These are phyloP conservation scores for Zasmidium cellare DNA, from an alignment of 2,329 filamentous ascomycete species.

Conservation along the genomic window DNA sequence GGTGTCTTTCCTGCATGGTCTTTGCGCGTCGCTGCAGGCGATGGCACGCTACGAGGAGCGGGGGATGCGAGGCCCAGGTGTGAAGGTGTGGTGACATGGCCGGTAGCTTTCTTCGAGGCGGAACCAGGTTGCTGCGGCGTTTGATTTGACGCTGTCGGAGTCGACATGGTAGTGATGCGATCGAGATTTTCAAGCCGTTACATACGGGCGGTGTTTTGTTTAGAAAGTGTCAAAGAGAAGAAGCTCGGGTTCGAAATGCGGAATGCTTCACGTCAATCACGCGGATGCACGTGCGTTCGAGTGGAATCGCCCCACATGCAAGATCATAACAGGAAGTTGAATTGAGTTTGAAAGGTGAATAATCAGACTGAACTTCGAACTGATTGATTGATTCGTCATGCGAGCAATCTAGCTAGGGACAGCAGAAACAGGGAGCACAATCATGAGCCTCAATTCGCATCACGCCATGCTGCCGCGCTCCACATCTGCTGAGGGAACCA, in stretches of 20 bases:
- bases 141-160: slow-evolving; percentile 24
- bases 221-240: not conserved
- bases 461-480: not conserved
- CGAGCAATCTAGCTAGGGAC: not conserved
- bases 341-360: too few species aligned
- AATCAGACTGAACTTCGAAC: too few species aligned
- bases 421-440: not conserved
- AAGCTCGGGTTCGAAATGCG: not conserved
- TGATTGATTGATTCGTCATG: not conserved
- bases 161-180: slow-evolving; percentile 23
- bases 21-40: slow-evolving; percentile 28
- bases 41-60: slow-evolving; percentile 32
- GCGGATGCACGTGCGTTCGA: not conserved
- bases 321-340: too few species aligned
- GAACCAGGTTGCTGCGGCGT: slow-evolving; percentile 22
- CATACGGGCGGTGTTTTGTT: not conserved
- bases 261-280: not conserved
- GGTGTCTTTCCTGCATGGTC: slow-evolving; percentile 41
- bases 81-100: slow-evolving; percentile 36
- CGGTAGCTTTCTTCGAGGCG: slow-evolving; percentile 31
- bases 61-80: slow-evolving; percentile 44
- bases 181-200: not conserved
- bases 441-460: not conserved
- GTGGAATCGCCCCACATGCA: not conserved
- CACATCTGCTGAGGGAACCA: not conserved